Evolutionary conservation across 495 filamentous ascomycete genomes (phyloP).

Genomic region (Elaphomyces granulatus): DNA sequence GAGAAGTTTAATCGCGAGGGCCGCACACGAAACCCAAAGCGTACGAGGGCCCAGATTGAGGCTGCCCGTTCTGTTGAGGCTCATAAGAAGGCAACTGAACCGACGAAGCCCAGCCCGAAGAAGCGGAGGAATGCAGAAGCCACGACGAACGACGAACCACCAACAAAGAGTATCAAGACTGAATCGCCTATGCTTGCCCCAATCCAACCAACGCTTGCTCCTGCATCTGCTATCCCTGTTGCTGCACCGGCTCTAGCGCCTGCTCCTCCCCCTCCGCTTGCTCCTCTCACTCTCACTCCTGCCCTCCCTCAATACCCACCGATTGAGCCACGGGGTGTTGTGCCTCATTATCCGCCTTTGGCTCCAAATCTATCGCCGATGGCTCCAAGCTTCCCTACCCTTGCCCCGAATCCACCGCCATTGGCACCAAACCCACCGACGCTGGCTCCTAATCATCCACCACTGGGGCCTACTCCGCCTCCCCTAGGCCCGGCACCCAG

Average conservation of each 20-base stretch:
- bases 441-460: too few relatives aligned
- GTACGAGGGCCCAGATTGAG: constrained; percentile 34
- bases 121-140: constrained; percentile 6
- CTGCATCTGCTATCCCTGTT: background rate
- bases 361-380: too few relatives aligned
- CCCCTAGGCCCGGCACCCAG: too few relatives aligned
- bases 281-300: constrained; percentile 10
- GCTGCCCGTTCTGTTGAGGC: constrained; percentile 22
- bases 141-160: background rate
- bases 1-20: constrained; percentile 30
- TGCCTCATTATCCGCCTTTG: too few relatives aligned
- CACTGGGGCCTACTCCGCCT: too few relatives aligned
- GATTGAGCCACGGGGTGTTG: too few relatives aligned
- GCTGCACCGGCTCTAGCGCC: background rate
- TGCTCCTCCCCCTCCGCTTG: constrained; percentile 7
- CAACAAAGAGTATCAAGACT: background rate
- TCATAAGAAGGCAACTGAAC: constrained; percentile 12
- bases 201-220: constrained; percentile 2
- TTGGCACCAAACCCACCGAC: too few relatives aligned
- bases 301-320: constrained; percentile 16
- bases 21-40: constrained; percentile 32
- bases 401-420: too few relatives aligned
- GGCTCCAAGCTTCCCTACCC: too few relatives aligned
- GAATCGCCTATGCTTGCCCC: constrained; percentile 6
- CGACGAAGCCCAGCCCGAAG: constrained; percentile 12